These are phyloP conservation scores for Agastache rugosa DNA, from an alignment of 257 asterid species.

Conservation along the genomic window DNA sequence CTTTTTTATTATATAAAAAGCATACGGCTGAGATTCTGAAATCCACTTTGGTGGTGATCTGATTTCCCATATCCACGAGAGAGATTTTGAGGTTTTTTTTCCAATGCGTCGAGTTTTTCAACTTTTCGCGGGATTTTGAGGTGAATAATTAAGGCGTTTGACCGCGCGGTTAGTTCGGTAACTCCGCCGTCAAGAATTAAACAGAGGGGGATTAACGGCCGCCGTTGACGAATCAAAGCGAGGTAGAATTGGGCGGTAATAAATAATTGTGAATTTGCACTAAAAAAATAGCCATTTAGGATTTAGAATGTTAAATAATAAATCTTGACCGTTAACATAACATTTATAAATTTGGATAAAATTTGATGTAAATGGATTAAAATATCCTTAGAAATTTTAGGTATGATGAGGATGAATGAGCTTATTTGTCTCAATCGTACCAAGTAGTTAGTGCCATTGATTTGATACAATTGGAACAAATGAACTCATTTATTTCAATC, in stretches of 20 bases:
- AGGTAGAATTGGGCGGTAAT: constrained; percentile 33
- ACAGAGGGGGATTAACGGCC: constrained; percentile 30
- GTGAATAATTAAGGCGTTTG: constrained; percentile 17
- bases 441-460: no score
- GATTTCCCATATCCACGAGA: constrained; percentile 52
- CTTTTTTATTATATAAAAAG: constrained; percentile 48
- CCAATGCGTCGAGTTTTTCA: no score
- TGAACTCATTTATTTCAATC: no score
- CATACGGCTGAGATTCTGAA: constrained; percentile 65
- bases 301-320: no score
- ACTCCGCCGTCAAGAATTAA: constrained; percentile 32
- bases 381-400: no score
- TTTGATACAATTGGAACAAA: no score
- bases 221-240: constrained; percentile 27
- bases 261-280: constrained; percentile 5
- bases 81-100: constrained; percentile 36
- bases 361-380: no score
- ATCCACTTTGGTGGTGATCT: constrained; percentile 62
- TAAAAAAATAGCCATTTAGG: no score
- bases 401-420: no score
- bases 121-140: constrained; percentile 46
- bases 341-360: no score
- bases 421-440: no score
- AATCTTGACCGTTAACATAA: no score
- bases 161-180: constrained; percentile 27